Evolutionary conservation across 208 protist species (phyloP), one percentile per base, ranked within the genome.

Genomic region (Leptomonas pyrrhocoris): DNA sequence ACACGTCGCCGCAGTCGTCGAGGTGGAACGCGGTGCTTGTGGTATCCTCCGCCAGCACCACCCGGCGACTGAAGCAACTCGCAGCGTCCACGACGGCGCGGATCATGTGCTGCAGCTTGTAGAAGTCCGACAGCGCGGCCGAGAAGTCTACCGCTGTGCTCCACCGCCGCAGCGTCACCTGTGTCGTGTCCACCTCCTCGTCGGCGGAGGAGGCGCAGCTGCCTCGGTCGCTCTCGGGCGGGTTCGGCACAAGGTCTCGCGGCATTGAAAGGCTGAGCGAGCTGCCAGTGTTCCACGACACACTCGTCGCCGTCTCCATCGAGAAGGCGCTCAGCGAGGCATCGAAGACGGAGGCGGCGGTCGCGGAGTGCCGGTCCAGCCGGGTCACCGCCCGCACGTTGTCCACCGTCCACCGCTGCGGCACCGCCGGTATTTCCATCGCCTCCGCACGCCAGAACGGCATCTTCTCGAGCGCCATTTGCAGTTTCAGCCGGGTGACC

Each of bases 1-100:
- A 86, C 19, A 81, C 43, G 28, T 80, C 60, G 11, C 83, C 86
- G 18, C 64, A 71, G 19, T 77, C 31, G 55, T 81, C 73, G 16
- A 94, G 49, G 49, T 87, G 57, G 43, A 87, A 83, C 13, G 59
- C 28, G 27, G 65, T 27, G 53, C 50, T 48, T 7, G 51, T 0
- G 50, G 43, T 9, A 18, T 61, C 55, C 13, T 61, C 36, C 27
- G 45, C 28, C n/a, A 80, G 16, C 16, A 65, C 73, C 40, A 77
- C 40, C 30, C 62, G 49, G 28, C 45, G 54, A 25, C 42, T 65
- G 66, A 84, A 56, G 50, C 50, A 64, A 30, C 28, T 48, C 0
- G 40, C 15, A 6, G 50, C 56, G 5, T 57, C 58, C 28, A 31
- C 51, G 11, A 73, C 42, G 25, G 53, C 38, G 16, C 40, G 45